These are phyloP conservation scores for Aspergillus sojae DNA, from an alignment of 2,329 filamentous ascomycete species.

Conservation along the genomic window DNA sequence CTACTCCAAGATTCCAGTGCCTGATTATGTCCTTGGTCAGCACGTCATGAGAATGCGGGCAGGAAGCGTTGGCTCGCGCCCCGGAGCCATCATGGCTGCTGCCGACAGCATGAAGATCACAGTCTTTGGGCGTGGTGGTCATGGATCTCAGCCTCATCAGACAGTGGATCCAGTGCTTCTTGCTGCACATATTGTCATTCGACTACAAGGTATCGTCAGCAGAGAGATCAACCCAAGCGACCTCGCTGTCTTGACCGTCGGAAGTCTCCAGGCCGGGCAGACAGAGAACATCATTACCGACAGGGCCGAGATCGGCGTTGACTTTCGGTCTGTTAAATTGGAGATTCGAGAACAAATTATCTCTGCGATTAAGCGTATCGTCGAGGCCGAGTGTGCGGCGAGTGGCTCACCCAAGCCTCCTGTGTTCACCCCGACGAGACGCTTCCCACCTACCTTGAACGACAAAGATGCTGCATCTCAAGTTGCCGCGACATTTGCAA, in stretches of 20 bases:
- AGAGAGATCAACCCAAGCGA: slow-evolving; percentile 58
- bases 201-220: slow-evolving; percentile 62
- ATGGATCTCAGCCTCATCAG: slow-evolving; percentile 59
- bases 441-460: slow-evolving; percentile 59
- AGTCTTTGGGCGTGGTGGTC: slow-evolving; percentile 61
- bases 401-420: slow-evolving; percentile 53
- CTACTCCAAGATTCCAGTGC: slow-evolving; percentile 54
- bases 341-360: slow-evolving; percentile 53
- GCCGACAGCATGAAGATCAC: slow-evolving; percentile 54
- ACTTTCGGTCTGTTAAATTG: slow-evolving; percentile 54
- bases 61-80: slow-evolving; percentile 42
- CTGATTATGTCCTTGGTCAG: slow-evolving; percentile 59
- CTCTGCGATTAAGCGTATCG: slow-evolving; percentile 54
- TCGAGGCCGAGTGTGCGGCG: slow-evolving; percentile 59
- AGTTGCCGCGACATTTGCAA: slow-evolving; percentile 50
- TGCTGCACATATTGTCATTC: slow-evolving; percentile 57
- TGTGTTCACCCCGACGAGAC: slow-evolving; percentile 48
- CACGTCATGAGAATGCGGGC: slow-evolving; percentile 56
- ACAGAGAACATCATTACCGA: slow-evolving; percentile 64
- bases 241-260: slow-evolving; percentile 61
- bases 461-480: slow-evolving; percentile 47
- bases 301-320: slow-evolving; percentile 56
- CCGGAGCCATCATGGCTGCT: slow-evolving; percentile 47
- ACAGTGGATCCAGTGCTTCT: slow-evolving; percentile 62
- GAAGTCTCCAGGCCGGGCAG: slow-evolving; percentile 60